Evolutionary conservation across 805 yeast species (phyloP).

Genomic region (Torulaspora maleeae): DNA sequence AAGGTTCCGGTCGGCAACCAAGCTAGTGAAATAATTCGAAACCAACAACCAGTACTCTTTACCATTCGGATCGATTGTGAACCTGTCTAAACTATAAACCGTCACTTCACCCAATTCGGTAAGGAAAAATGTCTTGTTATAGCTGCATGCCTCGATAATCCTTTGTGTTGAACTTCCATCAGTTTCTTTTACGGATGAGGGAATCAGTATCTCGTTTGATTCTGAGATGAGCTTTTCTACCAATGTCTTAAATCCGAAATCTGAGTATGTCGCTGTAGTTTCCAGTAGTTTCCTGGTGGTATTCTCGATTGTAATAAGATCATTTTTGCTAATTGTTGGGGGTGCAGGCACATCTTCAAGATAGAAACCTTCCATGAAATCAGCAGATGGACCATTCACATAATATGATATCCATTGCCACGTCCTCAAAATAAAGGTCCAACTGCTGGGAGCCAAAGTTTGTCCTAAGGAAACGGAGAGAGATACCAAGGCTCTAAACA

Average conservation of each 20-base stretch:
- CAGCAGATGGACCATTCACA: constrained; percentile 54
- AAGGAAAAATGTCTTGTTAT: constrained; percentile 53
- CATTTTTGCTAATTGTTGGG: constrained; percentile 42
- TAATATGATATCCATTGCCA: constrained; percentile 77
- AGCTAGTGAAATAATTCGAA: constrained; percentile 42
- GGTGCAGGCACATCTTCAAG: constrained; percentile 41
- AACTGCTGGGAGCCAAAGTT: constrained; percentile 51
- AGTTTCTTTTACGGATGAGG: not conserved
- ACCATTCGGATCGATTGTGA: constrained; percentile 35
- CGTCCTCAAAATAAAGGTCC: constrained; percentile 60
- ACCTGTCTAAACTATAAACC: constrained; percentile 48
- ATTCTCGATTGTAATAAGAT: constrained; percentile 47
- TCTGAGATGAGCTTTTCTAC: constrained; percentile 44
- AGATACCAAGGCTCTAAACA: constrained; percentile 74
- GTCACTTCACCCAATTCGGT: constrained; percentile 50
- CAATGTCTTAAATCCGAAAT: constrained; percentile 46
- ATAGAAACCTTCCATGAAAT: constrained; percentile 33
- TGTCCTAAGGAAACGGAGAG: constrained; percentile 81
- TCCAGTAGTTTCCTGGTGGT: constrained; percentile 60
- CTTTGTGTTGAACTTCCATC: not conserved
- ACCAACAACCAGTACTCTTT: constrained; percentile 46
- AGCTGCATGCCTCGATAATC: constrained; percentile 40
- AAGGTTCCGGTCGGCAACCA: constrained; percentile 43
- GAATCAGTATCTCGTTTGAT: constrained; percentile 30
- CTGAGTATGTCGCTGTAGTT: constrained; percentile 53